A percentile compares a stretch with the other conserved stretches of the same genome.
Conservation (phyloP, 78 protist species). For the Neovahlkampfia damariscottae region DNA sequence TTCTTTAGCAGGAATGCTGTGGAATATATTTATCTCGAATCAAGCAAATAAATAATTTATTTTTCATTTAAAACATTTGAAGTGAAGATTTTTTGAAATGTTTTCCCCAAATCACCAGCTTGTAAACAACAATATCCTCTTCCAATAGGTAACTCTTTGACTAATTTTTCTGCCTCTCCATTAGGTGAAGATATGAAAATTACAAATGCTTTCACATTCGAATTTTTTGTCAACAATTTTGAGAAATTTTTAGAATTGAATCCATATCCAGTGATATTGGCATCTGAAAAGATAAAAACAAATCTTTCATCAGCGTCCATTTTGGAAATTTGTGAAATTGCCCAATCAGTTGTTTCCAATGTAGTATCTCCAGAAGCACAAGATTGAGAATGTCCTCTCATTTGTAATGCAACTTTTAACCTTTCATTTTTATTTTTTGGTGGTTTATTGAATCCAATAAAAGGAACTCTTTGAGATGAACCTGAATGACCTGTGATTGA, state of each 20-base stretch:
- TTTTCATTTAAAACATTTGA: conserved; percentile 9
- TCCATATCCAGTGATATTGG: conserved; percentile 54
- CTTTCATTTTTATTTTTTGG: conserved; percentile 10
- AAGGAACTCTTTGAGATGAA: conserved; percentile 17
- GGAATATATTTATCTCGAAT: not conserved
- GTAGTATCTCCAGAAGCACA: conserved; percentile 55
- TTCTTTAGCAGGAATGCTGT: not conserved
- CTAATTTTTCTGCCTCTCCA: not conserved
- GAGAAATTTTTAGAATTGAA: conserved; percentile 3
- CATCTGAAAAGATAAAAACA: conserved; percentile 50
- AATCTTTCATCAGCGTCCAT: conserved; percentile 43
- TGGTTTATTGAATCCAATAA: conserved; percentile 40
- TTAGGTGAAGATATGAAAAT: conserved; percentile 36
- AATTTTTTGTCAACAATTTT: not conserved
- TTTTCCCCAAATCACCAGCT: conserved; percentile 34
- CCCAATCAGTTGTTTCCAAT: conserved; percentile 23
- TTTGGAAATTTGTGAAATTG: not conserved
- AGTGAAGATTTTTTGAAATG: conserved; percentile 27
- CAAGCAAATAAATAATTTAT: not conserved
- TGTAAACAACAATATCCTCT: conserved; percentile 40
- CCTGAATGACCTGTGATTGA: conserved; percentile 60
- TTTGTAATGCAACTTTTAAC: not conserved
- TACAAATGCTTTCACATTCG: conserved; percentile 34
- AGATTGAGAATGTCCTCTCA: conserved; percentile 49
- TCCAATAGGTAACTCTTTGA: conserved; percentile 29